Base-by-base conservation (phyloP, 1,284 basidiomycete genomes). In the Trichosporon faecale region DNA sequence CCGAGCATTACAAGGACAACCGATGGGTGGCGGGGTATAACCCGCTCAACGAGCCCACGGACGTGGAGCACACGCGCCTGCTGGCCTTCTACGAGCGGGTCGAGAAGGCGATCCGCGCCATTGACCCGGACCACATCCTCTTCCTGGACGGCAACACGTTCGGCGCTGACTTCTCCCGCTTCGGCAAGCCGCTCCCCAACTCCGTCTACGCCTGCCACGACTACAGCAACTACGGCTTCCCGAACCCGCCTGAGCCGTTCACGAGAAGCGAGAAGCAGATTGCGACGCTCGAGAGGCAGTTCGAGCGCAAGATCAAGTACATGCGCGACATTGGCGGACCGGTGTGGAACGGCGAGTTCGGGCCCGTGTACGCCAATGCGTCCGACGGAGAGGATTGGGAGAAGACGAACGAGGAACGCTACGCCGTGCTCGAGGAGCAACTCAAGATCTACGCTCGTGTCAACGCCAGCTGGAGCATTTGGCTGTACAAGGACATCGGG, bases 401-500 rank as follows among this genome's bases (percentile, higher is more conserved):
- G 31, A 80, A 81, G 69, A 91, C 90, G 80, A 93, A 93, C 79
- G 85, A 88, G 73, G 76, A 79, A n/a, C 85, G 91, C 49, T 90
- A 89, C 76, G 84, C 80, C 44, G 90, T 91, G 6, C 85, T 92
- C 65, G 86, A 88, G 69, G 89, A 91, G 76, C 91, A 93, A 81
- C 84, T 93, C n/a, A 84, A 85, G 21, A 88, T 92, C 55, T 92
- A 93, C 80, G 87, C 89, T 74, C 82, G 89, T 81, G 4, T 27
- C 21, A 25, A 55, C 63, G 66, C 80, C n/a, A 89, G 88, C 76
- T 93, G 91, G 91, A 89, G 90, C 0, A 93, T 93, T 79, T 93
- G 92, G 91, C 81, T 91, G 18, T 93, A 91, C 86, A 93, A 93
- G 76, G 83, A 93, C 79, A 91, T 92, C 70, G 91, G 91, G 2